Base-by-base conservation (phyloP, 768 basidiomycete genomes). In the Mycena vitilis region DNA sequence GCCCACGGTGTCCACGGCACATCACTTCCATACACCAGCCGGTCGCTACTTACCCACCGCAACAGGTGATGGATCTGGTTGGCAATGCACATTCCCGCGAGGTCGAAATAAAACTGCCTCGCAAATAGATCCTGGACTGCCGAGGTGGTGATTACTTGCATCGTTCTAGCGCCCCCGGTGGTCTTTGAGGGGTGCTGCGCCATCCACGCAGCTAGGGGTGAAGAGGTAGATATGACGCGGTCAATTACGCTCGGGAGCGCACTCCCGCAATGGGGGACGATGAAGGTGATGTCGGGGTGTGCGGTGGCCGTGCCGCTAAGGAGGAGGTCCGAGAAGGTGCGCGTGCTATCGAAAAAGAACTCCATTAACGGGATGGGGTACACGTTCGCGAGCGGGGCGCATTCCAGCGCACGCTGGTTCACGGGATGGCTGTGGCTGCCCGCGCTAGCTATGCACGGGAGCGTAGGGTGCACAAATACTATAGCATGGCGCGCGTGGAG, bases 341-440 rank as follows among this genome's bases (percentile, higher is more conserved):
- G 66, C 10, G 66, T 67, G 47, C 66, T 67, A 18, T 67, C 66
- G 60, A 67, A 67, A 36, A 61, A 51, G 53, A n/a, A 67, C 13
- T 67, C 66, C 53, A 67, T 67, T 52, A 67, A 61, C 25, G 53
- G 45, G 37, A 67, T 48, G 12, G 57, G 48, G 47, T 61, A 67
- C 11, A 53, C 37, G 45, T 61, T 60, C 11, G 42, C 16, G 37
- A 67, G 66, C 12, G 66, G 66, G 22, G 47, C 47, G 47, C 53
- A 16, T 25, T 55, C 44, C 36, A 37, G 59, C 36, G 34, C 48
- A 0, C 65, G 65, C n/a, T 60, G 34, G 10, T 40, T 34, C 15
- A 58, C 38, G 22, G 44, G 58, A 52, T 60, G 60, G 37, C 23
- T 40, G 53, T 67, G 59, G 38, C 40, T 49, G 47, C 60, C 38